These are phyloP conservation scores for Harringtonia aguacate DNA, from an alignment of 2,329 filamentous ascomycete genomes.

Conservation along the genomic window DNA sequence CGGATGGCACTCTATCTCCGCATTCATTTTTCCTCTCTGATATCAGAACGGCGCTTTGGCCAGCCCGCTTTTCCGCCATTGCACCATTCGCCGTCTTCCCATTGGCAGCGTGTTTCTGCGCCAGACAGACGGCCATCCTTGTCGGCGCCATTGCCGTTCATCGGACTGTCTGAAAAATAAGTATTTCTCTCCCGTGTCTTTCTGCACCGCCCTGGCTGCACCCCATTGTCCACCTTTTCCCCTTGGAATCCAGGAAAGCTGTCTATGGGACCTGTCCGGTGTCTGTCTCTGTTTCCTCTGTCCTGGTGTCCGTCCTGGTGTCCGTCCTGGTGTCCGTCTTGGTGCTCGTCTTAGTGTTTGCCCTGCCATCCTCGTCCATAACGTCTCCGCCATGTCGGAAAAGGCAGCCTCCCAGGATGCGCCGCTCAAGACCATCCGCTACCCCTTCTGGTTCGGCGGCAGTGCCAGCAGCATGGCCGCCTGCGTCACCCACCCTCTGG, in stretches of 20 bases:
- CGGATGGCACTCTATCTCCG: no score
- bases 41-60: background rate
- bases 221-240: background rate
- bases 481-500: slow-evolving; percentile 83
- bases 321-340: background rate
- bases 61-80: background rate
- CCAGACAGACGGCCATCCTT: no score
- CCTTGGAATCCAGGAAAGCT: no score
- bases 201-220: no score
- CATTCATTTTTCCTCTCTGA: no score
- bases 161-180: background rate
- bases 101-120: background rate
- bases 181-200: no score
- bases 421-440: slow-evolving; percentile 30
- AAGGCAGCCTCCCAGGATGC: slow-evolving; percentile 15
- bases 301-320: background rate
- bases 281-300: background rate
- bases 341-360: no score
- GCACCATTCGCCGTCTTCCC: background rate
- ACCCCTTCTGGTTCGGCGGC: slow-evolving; percentile 94
- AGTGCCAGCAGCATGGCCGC: slow-evolving; percentile 89
- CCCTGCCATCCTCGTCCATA: background rate
- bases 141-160: background rate
- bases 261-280: background rate
- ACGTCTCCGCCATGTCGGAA: slow-evolving; percentile 9